phyloP scores from a whole-genome alignment of 441 rosid species.

The Viola pubescens region DNA sequence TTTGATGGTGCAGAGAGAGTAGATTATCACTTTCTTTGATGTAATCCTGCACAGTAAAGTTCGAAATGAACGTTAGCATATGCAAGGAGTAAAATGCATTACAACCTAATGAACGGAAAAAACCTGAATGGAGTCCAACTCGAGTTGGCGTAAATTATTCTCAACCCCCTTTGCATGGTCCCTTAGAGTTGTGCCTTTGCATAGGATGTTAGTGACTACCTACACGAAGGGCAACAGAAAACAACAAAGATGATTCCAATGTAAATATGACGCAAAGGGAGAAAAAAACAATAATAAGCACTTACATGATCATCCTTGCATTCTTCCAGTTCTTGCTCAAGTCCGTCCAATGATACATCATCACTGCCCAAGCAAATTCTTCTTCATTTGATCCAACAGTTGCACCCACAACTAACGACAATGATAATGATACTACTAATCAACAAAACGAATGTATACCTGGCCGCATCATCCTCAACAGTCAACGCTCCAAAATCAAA shows the following conservation, averaged over 20 bases:
- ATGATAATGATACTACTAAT: neutral
- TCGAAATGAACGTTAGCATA: no score
- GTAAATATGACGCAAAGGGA: neutral
- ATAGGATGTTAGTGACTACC: constrained; percentile 88
- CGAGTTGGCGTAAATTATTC: constrained; percentile 84
- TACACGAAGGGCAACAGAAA: constrained; percentile 18
- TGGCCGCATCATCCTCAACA: constrained; percentile 57
- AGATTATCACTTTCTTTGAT: constrained; percentile 95
- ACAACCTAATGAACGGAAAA: constrained; percentile 6
- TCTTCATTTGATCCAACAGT: neutral
- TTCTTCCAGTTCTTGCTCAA: constrained; percentile 85
- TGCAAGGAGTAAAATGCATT: neutral
- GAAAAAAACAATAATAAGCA: constrained; percentile 1
- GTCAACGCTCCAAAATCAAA: constrained; percentile 79
- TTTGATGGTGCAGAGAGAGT: constrained; percentile 95
- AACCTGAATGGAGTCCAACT: constrained; percentile 92
- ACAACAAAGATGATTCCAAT: neutral
- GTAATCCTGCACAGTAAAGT: constrained; percentile 58
- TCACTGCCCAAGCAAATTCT: constrained; percentile 35
- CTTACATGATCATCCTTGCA: constrained; percentile 80
- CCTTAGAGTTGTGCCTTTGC: constrained; percentile 72
- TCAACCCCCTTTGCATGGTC: constrained; percentile 94
- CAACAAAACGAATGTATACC: constrained; percentile 29
- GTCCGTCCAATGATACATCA: constrained; percentile 88
- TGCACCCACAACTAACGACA: neutral